Conservation (phyloP, 495 filamentous ascomycete species). For the Aspergillus cristatus region DNA sequence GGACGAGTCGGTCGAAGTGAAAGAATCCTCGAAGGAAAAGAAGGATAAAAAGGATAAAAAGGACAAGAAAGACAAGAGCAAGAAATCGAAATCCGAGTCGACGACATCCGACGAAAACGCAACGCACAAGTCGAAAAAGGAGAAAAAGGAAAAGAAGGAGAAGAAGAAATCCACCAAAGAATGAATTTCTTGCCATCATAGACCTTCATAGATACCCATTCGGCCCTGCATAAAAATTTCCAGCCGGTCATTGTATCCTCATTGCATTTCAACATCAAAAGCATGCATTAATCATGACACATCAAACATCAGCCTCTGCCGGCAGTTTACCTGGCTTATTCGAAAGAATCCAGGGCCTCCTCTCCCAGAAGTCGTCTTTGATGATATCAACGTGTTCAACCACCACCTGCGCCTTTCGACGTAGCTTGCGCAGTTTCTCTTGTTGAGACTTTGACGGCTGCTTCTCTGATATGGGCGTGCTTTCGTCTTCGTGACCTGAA, state of each 20-base stretch:
- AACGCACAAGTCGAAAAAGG: conserved; percentile 10
- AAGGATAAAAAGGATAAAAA: conserved; percentile 16
- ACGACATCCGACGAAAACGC: too few relatives aligned
- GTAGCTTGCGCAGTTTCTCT: conserved; percentile 68
- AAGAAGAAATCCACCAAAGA: conserved; percentile 30
- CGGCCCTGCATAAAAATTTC: background rate
- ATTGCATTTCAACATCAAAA: conserved; percentile 1
- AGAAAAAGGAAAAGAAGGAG: conserved; percentile 14
- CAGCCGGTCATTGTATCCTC: too few relatives aligned
- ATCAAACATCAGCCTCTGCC: conserved; percentile 33
- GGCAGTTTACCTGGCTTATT: conserved; percentile 62
- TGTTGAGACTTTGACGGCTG: conserved; percentile 61
- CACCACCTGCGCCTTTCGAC: conserved; percentile 65
- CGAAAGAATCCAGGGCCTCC: conserved; percentile 75
- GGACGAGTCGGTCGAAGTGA: conserved; percentile 7
- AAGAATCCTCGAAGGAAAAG: conserved; percentile 11
- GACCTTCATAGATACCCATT: conserved; percentile 1
- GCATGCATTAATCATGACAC: conserved; percentile 8
- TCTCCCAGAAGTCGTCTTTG: conserved; percentile 85
- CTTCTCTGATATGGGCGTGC: conserved; percentile 6
- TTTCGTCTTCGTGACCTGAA: conserved; percentile 9
- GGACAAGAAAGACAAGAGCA: conserved; percentile 12
- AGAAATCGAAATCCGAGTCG: conserved; percentile 13
- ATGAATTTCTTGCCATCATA: conserved; percentile 8
- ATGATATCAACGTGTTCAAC: conserved; percentile 89